phyloP scores from a whole-genome alignment of 768 basidiomycete species.

The Favolaschia claudopus region DNA sequence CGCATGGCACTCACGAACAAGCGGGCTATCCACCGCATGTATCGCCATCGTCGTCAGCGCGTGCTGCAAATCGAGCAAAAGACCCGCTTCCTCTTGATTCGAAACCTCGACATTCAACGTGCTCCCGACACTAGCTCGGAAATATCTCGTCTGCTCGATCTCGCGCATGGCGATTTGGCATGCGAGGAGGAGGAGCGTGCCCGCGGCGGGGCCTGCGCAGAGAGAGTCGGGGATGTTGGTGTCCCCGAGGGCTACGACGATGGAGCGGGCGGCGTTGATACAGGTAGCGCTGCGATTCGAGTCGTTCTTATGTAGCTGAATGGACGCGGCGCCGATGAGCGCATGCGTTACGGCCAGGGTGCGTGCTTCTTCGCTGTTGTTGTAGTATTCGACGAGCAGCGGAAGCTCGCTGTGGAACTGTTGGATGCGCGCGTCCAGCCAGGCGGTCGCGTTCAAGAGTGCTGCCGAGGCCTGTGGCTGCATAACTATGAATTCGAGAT shows the following conservation, averaged over 20 bases:
- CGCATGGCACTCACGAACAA: slow-evolving; percentile 19
- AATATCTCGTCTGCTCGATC: slow-evolving; percentile 18
- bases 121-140: slow-evolving; percentile 15
- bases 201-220: slow-evolving; percentile 23
- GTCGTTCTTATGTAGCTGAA: slow-evolving; percentile 27
- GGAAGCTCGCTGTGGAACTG: slow-evolving; percentile 22
- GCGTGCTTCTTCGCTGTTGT: slow-evolving; percentile 8
- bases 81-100: slow-evolving; percentile 11
- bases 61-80: slow-evolving; percentile 22
- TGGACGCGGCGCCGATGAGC: slow-evolving; percentile 20
- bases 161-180: slow-evolving; percentile 20
- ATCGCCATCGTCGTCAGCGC: slow-evolving; percentile 26
- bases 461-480: slow-evolving; percentile 16
- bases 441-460: slow-evolving; percentile 13
- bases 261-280: slow-evolving; percentile 23
- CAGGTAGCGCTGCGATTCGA: slow-evolving; percentile 1
- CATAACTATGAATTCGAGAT: slow-evolving; percentile 10
- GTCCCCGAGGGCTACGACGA: slow-evolving; percentile 22
- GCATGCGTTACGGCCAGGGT: slow-evolving; percentile 23
- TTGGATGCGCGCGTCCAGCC: slow-evolving; percentile 21
- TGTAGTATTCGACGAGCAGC: slow-evolving; percentile 9
- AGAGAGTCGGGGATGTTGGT: slow-evolving; percentile 12
- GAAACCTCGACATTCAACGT: slow-evolving; percentile 16
- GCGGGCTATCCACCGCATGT: slow-evolving; percentile 18
- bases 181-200: slow-evolving; percentile 26